Conservation (phyloP, 2,329 filamentous ascomycete species). For the Monilinia polystroma region DNA sequence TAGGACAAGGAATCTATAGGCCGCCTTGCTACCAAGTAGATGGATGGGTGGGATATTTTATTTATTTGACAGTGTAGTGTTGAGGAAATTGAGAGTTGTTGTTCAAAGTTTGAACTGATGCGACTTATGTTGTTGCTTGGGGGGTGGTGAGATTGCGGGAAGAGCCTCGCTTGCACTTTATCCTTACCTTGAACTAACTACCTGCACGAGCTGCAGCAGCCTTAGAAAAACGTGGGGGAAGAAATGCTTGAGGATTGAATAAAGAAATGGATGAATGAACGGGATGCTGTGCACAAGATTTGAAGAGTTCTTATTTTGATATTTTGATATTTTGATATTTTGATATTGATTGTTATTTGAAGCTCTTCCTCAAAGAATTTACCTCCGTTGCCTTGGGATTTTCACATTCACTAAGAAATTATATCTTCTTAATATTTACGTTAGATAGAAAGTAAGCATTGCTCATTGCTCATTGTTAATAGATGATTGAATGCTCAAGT, state of each 20-base stretch:
- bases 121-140: constrained; percentile 12
- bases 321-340: too few species aligned
- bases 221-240: constrained; percentile 26
- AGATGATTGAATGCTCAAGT: too few species aligned
- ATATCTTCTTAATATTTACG: neutral
- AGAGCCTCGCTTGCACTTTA: constrained; percentile 24
- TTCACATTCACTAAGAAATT: too few species aligned
- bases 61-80: neutral
- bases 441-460: too few species aligned
- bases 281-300: neutral
- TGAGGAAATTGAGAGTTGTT: neutral
- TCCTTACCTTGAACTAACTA: neutral
- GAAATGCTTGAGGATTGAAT: constrained; percentile 2
- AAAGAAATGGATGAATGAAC: too few species aligned
- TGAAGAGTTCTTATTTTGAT: too few species aligned
- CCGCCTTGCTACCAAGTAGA: constrained; percentile 15
- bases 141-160: constrained; percentile 10
- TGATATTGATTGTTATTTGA: too few species aligned
- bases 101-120: constrained; percentile 13
- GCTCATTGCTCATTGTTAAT: too few species aligned
- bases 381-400: too few species aligned
- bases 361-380: too few species aligned
- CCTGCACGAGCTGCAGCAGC: constrained; percentile 17
- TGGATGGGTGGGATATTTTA: neutral
- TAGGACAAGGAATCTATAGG: constrained; percentile 26